Percentiles rank a stretch among this genome's conserved stretches.
These are phyloP conservation scores for Lasiosphaeria miniovina DNA, from an alignment of 495 filamentous ascomycete genomes.

Conservation along the genomic window DNA sequence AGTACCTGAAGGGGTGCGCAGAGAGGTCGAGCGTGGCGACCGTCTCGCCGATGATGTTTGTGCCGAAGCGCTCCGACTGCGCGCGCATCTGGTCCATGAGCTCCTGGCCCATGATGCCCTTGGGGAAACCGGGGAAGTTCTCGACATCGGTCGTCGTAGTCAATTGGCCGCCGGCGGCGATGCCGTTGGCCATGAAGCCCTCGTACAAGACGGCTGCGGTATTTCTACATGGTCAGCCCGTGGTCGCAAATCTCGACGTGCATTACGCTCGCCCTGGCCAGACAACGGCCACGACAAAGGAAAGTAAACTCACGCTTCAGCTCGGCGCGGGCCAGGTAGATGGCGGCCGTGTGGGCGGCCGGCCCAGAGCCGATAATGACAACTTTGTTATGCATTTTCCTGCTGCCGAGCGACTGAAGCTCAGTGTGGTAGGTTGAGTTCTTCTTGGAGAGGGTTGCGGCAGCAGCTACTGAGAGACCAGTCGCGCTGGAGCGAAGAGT, in stretches of 20 bases:
- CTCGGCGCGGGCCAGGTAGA: constrained; percentile 93
- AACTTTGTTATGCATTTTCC: constrained; percentile 78
- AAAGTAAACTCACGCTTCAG: constrained; percentile 55
- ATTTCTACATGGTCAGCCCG: constrained; percentile 8
- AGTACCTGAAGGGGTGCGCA: constrained; percentile 84
- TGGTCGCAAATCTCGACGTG: neutral
- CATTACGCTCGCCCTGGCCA: neutral
- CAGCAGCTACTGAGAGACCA: constrained; percentile 59
- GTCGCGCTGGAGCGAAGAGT: constrained; percentile 56
- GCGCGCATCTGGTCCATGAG: constrained; percentile 95
- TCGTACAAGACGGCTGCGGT: constrained; percentile 81
- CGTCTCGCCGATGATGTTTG: constrained; percentile 87
- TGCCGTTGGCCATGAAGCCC: constrained; percentile 95
- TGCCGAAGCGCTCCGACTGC: constrained; percentile 89
- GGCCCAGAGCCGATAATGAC: constrained; percentile 92
- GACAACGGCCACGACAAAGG: neutral
- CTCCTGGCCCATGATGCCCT: constrained; percentile 76
- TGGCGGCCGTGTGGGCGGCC: constrained; percentile 92
- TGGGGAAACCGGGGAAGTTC: constrained; percentile 94
- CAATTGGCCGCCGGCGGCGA: constrained; percentile 91
- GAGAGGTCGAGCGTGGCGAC: constrained; percentile 85
- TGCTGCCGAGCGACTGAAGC: constrained; percentile 41
- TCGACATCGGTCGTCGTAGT: constrained; percentile 98
- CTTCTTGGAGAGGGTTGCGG: constrained; percentile 59
- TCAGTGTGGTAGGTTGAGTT: constrained; percentile 56